Base-by-base conservation (phyloP, 176 grass and related monocot genomes). In the Poa pratensis region DNA sequence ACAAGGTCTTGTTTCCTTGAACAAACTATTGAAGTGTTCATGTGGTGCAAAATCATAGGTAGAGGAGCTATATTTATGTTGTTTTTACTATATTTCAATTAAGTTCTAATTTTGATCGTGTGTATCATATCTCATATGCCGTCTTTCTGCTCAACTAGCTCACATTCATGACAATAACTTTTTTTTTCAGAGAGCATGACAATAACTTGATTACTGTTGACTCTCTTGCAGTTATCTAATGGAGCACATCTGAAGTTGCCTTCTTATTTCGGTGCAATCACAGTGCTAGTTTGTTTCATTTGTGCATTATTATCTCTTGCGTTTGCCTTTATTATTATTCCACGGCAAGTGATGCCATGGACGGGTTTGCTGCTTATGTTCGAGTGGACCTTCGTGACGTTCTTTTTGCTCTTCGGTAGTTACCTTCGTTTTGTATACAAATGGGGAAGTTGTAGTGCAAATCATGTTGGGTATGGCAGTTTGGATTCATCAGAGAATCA, bases 281-380 rank as follows among this genome's bases (percentile, higher is more conserved):
- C 91, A 19, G 85, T 90, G 23, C 28, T 96, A 37, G 72, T 85
- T 65, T 96, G 93, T 48, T 89, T 95, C 45, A 37, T 82, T 3
- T 90, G 79, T 59, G 88, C 85, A 72, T 85, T 66, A 22, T n/a
- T 63, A 63, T 98, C 96, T 76, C 81, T 96, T 81, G 91, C 48
- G 5, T 76, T 98, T 63, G 81, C 93, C 53, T 96, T 98, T 37
- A 23, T 64, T 72, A 57, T 92, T 55, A 92, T 98, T 89, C 96
- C 96, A 64, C 78, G 84, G 66, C 93, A 96, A 88, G 84, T 95
- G 79, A 94, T 92, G 76, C 96, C 96, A 85, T 93, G 89, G 91
- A 98, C 90, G 20, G 96, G 96, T 77, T 85, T 98, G 86, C 70
- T 98, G 45, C 78, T 98, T 79, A 79, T 98, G 88, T 92, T 90